Percentiles rank a stretch among this genome's conserved stretches.
Conservation (phyloP, 23 red algal genomes). For the Pyropia haitanensis region DNA sequence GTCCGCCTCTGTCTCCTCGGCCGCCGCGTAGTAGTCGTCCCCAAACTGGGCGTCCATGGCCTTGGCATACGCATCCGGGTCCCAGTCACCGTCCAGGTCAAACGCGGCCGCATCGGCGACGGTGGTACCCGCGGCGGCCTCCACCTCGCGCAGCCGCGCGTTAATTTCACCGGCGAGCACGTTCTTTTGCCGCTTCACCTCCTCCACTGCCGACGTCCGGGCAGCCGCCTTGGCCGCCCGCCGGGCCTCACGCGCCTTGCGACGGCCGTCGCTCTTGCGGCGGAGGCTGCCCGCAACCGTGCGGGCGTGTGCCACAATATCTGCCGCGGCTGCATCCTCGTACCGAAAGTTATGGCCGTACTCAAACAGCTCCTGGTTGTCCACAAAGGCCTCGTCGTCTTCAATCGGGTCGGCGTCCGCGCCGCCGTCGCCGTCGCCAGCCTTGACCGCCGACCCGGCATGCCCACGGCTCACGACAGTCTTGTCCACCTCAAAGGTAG, state of each 20-base stretch:
- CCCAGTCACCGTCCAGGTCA: slow-evolving; percentile 70
- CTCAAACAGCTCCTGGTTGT: slow-evolving; percentile 63
- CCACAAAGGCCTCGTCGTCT: slow-evolving; percentile 34
- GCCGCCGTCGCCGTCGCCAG: slow-evolving; percentile 31
- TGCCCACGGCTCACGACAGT: slow-evolving; percentile 4
- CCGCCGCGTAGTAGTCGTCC: slow-evolving; percentile 56
- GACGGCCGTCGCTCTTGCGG: slow-evolving; percentile 51
- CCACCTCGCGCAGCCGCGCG: slow-evolving; percentile 34
- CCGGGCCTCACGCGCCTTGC: slow-evolving; percentile 43
- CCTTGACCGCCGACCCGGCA: background rate
- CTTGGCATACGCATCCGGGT: slow-evolving; percentile 55
- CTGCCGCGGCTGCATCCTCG: slow-evolving; percentile 60
- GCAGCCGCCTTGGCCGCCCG: slow-evolving; percentile 51
- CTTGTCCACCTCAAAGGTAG: slow-evolving; percentile 53
- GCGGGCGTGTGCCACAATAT: slow-evolving; percentile 61
- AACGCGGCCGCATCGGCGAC: slow-evolving; percentile 29
- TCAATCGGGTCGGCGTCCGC: slow-evolving; percentile 3
- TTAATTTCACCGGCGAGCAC: slow-evolving; percentile 53
- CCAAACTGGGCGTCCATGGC: slow-evolving; percentile 67
- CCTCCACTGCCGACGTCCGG: slow-evolving; percentile 33
- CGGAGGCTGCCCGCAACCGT: slow-evolving; percentile 48
- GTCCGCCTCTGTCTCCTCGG: slow-evolving; percentile 9
- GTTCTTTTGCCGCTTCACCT: slow-evolving; percentile 71
- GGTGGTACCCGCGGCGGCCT: slow-evolving; percentile 52
- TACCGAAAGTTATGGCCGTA: slow-evolving; percentile 91